A percentile compares a stretch with the other conserved stretches of the same genome.
These are phyloP conservation scores for Ceratocystis huliohia DNA, from an alignment of 2,329 filamentous ascomycete genomes.

Conservation along the genomic window DNA sequence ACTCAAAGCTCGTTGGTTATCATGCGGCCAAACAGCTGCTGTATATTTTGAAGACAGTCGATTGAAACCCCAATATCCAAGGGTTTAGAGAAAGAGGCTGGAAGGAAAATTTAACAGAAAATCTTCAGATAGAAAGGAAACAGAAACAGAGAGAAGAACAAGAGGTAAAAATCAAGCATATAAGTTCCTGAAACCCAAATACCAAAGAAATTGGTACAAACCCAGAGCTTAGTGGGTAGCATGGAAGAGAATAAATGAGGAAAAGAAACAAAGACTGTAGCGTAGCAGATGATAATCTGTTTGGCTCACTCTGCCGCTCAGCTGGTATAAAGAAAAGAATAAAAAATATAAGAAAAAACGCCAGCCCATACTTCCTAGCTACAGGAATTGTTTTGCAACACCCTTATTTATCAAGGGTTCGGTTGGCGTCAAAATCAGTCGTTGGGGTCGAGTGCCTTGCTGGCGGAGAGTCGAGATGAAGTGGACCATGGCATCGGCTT, in stretches of 20 bases:
- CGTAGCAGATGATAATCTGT: constrained; percentile 17
- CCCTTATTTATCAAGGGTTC: constrained; percentile 17
- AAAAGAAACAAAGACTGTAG: constrained; percentile 13
- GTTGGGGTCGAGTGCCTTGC: constrained; percentile 19
- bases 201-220: constrained; percentile 1
- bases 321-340: background rate
- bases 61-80: too few relatives aligned
- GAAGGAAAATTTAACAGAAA: too few relatives aligned
- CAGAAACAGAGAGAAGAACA: background rate
- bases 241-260: background rate
- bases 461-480: constrained; percentile 55
- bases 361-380: background rate
- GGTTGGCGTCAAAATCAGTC: constrained; percentile 12
- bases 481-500: constrained; percentile 72
- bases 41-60: too few relatives aligned
- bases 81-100: too few relatives aligned
- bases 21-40: too few relatives aligned
- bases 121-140: background rate
- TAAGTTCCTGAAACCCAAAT: background rate
- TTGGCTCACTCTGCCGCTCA: constrained; percentile 13
- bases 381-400: background rate
- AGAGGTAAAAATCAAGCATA: too few relatives aligned
- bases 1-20: too few relatives aligned
- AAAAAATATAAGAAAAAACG: background rate
- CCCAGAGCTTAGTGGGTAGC: background rate